phyloP scores from a whole-genome alignment of 768 basidiomycete genomes.

The Termitomyces sp. region DNA sequence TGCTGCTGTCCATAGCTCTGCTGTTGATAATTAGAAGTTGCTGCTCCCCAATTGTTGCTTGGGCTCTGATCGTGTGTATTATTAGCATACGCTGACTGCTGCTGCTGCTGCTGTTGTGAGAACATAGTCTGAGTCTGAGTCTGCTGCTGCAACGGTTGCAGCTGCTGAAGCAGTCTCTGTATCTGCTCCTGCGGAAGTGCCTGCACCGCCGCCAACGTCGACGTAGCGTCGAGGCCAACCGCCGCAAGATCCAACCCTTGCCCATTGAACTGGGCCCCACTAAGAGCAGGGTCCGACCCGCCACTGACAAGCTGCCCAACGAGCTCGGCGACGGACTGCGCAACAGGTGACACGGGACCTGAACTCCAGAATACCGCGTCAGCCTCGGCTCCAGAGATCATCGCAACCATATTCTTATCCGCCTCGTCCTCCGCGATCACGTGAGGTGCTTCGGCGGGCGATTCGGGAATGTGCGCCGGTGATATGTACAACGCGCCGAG shows the following conservation, averaged over 20 bases:
- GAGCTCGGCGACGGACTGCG: constrained; percentile 60
- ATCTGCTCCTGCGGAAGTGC: constrained; percentile 54
- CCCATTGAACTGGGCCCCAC: constrained; percentile 24
- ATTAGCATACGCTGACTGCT: constrained; percentile 8
- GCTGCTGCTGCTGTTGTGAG: constrained; percentile 1
- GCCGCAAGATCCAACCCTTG: constrained; percentile 30
- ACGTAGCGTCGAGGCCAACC: constrained; percentile 39
- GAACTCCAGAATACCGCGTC: constrained; percentile 64
- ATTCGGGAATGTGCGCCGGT: constrained; percentile 67
- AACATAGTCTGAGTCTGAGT: constrained; percentile 15
- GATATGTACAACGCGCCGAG: constrained; percentile 73
- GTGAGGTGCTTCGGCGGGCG: constrained; percentile 62
- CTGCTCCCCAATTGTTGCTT: not conserved
- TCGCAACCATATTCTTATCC: constrained; percentile 54
- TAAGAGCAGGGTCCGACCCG: constrained; percentile 32
- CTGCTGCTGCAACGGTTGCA: constrained; percentile 18
- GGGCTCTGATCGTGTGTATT: constrained; percentile 12
- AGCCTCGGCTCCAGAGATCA: constrained; percentile 67
- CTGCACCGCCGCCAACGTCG: constrained; percentile 38
- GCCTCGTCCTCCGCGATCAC: constrained; percentile 65
- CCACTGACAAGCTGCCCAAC: constrained; percentile 57
- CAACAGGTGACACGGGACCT: constrained; percentile 23
- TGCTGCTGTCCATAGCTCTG: constrained; percentile 40
- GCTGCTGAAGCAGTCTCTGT: constrained; percentile 51
- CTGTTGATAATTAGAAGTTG: constrained; percentile 17